Evolutionary conservation across 805 yeast genomes (phyloP).

Genomic region (Hanseniaspora opuntiae): DNA sequence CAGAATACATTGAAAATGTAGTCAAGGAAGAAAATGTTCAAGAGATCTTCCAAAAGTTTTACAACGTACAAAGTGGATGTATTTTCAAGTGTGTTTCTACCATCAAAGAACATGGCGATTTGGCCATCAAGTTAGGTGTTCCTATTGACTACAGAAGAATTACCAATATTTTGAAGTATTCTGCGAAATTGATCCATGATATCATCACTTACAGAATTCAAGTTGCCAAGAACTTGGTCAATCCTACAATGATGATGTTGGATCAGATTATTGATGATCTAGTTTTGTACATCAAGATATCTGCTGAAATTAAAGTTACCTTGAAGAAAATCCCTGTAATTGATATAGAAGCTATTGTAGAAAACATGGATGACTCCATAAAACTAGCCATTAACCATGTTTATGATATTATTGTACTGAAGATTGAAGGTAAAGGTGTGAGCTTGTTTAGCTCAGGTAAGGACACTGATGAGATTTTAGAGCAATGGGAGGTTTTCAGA

Average conservation of each 20-base stretch:
- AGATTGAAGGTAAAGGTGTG: conserved; percentile 63
- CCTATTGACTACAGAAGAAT: conserved; percentile 60
- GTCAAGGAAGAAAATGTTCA: conserved; percentile 69
- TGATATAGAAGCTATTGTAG: not conserved
- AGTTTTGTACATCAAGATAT: conserved; percentile 58
- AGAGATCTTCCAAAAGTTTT: conserved; percentile 53
- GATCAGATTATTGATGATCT: conserved; percentile 87
- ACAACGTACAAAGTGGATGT: conserved; percentile 64
- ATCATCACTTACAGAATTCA: conserved; percentile 57
- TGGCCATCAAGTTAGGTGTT: conserved; percentile 53
- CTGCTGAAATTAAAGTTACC: conserved; percentile 60
- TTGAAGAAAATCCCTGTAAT: conserved; percentile 21
- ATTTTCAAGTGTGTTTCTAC: conserved; percentile 67
- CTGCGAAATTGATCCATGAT: conserved; percentile 66
- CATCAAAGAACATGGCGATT: conserved; percentile 44
- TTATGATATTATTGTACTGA: conserved; percentile 56
- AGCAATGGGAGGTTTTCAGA: conserved; percentile 64
- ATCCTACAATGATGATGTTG: conserved; percentile 89
- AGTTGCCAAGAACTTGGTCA: conserved; percentile 63
- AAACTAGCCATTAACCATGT: conserved; percentile 62
- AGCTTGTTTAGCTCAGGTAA: conserved; percentile 68
- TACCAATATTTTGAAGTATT: conserved; percentile 56
- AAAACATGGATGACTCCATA: conserved; percentile 41
- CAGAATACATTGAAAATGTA: conserved; percentile 68
- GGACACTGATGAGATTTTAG: conserved; percentile 80